Percentiles rank a stretch among this genome's conserved stretches.
These are phyloP conservation scores for Blyttiomyces sp. DNA, from an alignment of 371 early-diverging fungal species.

Conservation along the genomic window DNA sequence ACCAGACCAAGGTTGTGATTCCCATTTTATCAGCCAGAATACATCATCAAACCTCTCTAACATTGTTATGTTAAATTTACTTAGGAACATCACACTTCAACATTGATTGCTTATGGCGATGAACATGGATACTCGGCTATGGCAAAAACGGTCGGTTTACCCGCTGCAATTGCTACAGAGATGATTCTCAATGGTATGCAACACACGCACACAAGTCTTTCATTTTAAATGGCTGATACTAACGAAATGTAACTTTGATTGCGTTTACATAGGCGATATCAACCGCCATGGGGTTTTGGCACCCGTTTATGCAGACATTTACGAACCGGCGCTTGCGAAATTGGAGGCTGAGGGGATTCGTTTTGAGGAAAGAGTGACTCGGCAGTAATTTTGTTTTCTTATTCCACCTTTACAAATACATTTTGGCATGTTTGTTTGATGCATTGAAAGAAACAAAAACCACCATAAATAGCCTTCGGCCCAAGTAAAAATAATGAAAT, in stretches of 20 bases:
- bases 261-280: constrained; percentile 54
- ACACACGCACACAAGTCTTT: not conserved
- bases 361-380: constrained; percentile 20
- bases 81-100: constrained; percentile 82
- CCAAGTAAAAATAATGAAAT: no score
- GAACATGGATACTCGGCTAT: constrained; percentile 89
- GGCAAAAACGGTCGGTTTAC: constrained; percentile 97
- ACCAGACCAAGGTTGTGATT: constrained; percentile 14
- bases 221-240: no score
- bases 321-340: constrained; percentile 82
- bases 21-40: not conserved
- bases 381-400: no score
- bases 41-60: not conserved
- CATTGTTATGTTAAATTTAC: not conserved
- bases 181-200: constrained; percentile 75
- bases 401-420: no score
- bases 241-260: no score
- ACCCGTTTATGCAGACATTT: constrained; percentile 88
- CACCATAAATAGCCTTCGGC: no score
- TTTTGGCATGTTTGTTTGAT: no score
- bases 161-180: constrained; percentile 93
- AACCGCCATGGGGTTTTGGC: constrained; percentile 78
- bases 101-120: constrained; percentile 88
- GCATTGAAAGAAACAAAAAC: no score
- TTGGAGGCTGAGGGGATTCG: constrained; percentile 82